Conservation (phyloP, 345 rosid genomes). For the Eucalyptus cloeziana region DNA sequence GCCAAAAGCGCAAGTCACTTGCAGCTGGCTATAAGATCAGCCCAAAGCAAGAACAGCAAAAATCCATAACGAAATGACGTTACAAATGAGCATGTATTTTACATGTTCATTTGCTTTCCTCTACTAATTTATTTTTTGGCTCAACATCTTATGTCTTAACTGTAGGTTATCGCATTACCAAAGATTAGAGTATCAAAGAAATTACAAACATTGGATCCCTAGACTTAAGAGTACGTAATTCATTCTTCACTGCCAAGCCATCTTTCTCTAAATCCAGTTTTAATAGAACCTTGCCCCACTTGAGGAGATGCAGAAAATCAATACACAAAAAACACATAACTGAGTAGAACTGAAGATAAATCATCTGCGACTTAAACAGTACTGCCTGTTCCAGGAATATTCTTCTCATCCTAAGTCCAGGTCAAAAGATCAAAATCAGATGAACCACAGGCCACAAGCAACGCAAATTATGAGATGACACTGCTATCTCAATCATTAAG, state of each 20-base stretch:
- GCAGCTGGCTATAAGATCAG: background rate
- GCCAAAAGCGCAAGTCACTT: background rate
- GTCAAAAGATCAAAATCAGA: background rate
- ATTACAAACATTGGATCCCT: background rate
- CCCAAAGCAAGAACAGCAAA: background rate
- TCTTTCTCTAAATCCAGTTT: background rate
- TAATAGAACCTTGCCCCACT: background rate
- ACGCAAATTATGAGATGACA: background rate
- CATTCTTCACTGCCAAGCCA: background rate
- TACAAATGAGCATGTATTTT: background rate
- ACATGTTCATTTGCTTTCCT: background rate
- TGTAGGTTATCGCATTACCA: background rate
- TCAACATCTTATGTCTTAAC: background rate
- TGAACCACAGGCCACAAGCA: background rate
- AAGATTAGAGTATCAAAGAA: background rate
- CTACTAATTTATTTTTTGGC: background rate
- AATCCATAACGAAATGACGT: background rate
- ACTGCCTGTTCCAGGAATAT: background rate
- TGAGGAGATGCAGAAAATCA: background rate
- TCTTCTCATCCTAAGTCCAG: background rate
- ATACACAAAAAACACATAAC: background rate
- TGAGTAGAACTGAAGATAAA: background rate
- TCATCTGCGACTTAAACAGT: background rate
- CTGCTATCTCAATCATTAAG: background rate
- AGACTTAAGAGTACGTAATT: background rate